Base-by-base conservation (phyloP, 2,329 filamentous ascomycete species). In the Ceratocystis papillata region DNA sequence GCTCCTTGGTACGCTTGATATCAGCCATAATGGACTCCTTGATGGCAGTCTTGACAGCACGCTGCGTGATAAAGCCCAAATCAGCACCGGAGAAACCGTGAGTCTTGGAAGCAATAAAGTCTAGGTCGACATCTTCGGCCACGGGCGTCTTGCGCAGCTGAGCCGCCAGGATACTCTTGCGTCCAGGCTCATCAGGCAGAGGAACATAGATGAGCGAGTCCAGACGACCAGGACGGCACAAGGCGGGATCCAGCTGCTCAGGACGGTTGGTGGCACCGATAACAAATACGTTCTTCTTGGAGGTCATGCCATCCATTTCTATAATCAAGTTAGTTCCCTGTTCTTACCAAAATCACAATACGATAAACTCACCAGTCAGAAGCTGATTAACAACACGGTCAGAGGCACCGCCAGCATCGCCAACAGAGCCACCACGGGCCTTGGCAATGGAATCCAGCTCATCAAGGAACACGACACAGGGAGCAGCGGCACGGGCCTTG, bases 321-420 rank as follows among this genome's bases (percentile, higher is more conserved):
- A 69, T 17, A 22, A 10, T 25, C 37, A 65, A 57, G 72, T 84
- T 77, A 85, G 80, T 72, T 67, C 67, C 63, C 28, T 72, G 37
- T 65, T 65, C 15, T 17, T 28, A 44, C 22, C 5, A 44, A 44
- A 37, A 62, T 33, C 6, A 30, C 15, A 4, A 41, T 50, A 28
- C n/a, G 33, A 41, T 33, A 20, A 20, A 33, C 85, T 83, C 84
- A 90, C 88, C 90, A 71, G 94, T 99, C 74, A 99, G 81, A 75
- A 99, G 91, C 83, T 99, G 95, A 82, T 99, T 99, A 77, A 99
- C 94, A 72, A 99, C 94, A 87, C 95, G 94, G 79, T 99, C 95
- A 60, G 93, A 97, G 70, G 94, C 94, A 84, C 94, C 94, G 70
- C 94, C 94, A 73, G 94, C 94, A 80, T 99, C 94, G 70, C 94